A percentile compares a stretch with the other conserved stretches of the same genome.
These are phyloP conservation scores for Cornus controversa DNA, from an alignment of 148 eudicot genomes.

Conservation along the genomic window DNA sequence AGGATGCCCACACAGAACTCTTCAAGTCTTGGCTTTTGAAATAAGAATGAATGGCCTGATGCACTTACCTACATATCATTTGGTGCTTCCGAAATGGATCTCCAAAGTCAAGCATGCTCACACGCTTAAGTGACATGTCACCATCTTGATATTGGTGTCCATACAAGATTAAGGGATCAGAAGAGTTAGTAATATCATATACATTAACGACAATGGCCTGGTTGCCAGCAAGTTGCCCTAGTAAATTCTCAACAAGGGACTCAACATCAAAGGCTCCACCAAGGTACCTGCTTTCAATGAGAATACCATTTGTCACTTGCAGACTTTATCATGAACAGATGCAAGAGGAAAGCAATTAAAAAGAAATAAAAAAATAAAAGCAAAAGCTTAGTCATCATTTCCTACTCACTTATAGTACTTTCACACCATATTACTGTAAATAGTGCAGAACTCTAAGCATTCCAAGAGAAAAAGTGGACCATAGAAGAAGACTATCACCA, in stretches of 20 bases:
- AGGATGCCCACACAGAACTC: background rate
- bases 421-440: background rate
- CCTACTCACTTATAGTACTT: background rate
- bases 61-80: slow-evolving; percentile 61
- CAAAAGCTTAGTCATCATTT: too few species aligned
- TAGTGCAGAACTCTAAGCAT: background rate
- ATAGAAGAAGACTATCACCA: background rate
- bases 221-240: slow-evolving; percentile 68
- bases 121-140: slow-evolving; percentile 47
- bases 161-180: slow-evolving; percentile 64
- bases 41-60: slow-evolving; percentile 1
- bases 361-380: too few species aligned
- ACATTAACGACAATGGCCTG: slow-evolving; percentile 62
- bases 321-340: background rate
- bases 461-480: background rate
- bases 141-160: slow-evolving; percentile 49
- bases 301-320: background rate
- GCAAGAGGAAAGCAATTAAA: background rate
- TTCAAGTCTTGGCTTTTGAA: background rate
- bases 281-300: slow-evolving; percentile 43
- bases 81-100: slow-evolving; percentile 71
- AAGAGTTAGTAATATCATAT: slow-evolving; percentile 62
- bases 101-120: slow-evolving; percentile 63
- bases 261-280: slow-evolving; percentile 84
- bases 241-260: slow-evolving; percentile 67